Evolutionary conservation across 2,329 filamentous ascomycete genomes (phyloP).

Genomic region (Aspergillus quadricinctus): DNA sequence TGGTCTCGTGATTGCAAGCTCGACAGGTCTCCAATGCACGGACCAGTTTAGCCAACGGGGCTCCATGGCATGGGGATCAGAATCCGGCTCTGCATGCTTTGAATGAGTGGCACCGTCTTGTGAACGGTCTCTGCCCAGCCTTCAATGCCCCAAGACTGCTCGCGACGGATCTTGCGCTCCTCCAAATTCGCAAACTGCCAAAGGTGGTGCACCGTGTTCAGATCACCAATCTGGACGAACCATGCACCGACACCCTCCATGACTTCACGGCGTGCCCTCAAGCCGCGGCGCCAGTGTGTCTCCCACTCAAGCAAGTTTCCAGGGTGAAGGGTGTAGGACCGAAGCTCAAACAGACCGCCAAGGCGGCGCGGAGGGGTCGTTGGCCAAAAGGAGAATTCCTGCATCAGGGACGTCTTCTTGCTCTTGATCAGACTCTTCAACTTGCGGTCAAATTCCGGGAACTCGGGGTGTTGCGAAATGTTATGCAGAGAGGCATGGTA

Average conservation of each 20-base stretch:
- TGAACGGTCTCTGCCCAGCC: conserved; percentile 98
- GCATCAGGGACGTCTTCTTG: conserved; percentile 91
- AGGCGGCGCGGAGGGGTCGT: conserved; percentile 85
- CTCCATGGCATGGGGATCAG: conserved; percentile 96
- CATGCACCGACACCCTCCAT: conserved; percentile 98
- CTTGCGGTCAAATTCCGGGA: conserved; percentile 74
- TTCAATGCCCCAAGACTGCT: conserved; percentile 92
- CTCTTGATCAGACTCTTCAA: conserved; percentile 78
- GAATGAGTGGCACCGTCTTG: conserved; percentile 96
- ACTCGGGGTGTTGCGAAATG: conserved; percentile 79
- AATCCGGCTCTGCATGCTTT: conserved; percentile 92
- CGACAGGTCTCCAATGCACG: background rate
- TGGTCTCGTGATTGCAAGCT: conserved; percentile 5
- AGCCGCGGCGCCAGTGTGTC: conserved; percentile 90
- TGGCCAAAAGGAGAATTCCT: conserved; percentile 99
- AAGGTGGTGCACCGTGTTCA: conserved; percentile 96
- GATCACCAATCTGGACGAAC: conserved; percentile 97
- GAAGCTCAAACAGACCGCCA: conserved; percentile 90
- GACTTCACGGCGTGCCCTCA: conserved; percentile 86
- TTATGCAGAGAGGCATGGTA: conserved; percentile 88
- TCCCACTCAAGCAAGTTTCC: conserved; percentile 98
- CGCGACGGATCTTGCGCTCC: conserved; percentile 81
- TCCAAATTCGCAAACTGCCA: conserved; percentile 99
- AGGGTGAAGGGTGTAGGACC: conserved; percentile 92
- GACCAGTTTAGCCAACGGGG: conserved; percentile 64